Base-by-base conservation (phyloP, 129 eudicot genomes). In the Chrysanthemum lavandulifolium region DNA sequence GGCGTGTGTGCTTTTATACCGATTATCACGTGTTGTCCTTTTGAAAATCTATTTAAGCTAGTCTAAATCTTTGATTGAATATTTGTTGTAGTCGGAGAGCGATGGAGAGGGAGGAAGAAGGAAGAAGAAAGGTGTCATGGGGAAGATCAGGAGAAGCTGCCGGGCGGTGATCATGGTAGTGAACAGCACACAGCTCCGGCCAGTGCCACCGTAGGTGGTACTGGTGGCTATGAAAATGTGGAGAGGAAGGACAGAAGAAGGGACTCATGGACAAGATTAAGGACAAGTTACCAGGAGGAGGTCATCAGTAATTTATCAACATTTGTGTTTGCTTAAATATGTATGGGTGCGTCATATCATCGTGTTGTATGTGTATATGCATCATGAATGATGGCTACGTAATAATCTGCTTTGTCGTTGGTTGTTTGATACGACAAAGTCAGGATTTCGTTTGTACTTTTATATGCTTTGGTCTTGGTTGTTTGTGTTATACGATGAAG, bases 71-170 rank as follows among this genome's bases (percentile, higher is more conserved):
- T 48, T 14, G 27, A 14, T 53, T 49, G 63, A 49, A 10, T 6
- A 19, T 23, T 73, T 31, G 31, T 27, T 84, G 82, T 73, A 85
- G 94, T 88, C 94, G 0, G 92, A 89, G 78, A 87, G 82, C 63
- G 96, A 89, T 76, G 96, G 87, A 14, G 68, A 65, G 60, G 96
- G 92, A 9, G 92, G 96, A 33, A 76, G 88, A 58, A 82, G 88
- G 75, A 82, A 84, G 89, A 89, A 89, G 84, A 87, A 84, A 59
- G 88, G 91, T 45, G 49, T 88, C 59, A 50, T 82, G 82, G 86
- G 77, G 58, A 89, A 80, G 87, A 89, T 89, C 66, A 89, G 86
- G 85, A 86, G 47, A 89, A 89, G 82, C 69, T 86, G 2, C 88
- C 90, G 1, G 90, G 75, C 53, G 73, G 67, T 13, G 67, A 71